These are phyloP conservation scores for Kodamaea leandrae DNA, from an alignment of 805 yeast genomes.

Conservation along the genomic window DNA sequence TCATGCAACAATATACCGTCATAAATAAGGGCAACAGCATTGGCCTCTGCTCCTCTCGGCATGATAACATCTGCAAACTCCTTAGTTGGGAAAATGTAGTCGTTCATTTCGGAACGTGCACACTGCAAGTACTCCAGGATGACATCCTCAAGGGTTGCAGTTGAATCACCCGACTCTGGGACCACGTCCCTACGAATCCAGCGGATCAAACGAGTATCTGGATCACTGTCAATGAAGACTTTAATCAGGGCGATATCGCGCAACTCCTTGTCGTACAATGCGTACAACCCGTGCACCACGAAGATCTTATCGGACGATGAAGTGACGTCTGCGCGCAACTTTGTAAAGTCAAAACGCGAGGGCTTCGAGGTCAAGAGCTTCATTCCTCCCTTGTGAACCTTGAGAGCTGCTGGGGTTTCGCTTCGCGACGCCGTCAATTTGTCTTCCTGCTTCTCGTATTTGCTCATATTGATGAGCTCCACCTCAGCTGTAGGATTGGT, in stretches of 20 bases:
- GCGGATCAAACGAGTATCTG: constrained; percentile 79
- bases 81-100: constrained; percentile 65
- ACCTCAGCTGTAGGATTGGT: constrained; percentile 19
- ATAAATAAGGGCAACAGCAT: constrained; percentile 57
- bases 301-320: constrained; percentile 16
- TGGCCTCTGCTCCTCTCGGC: constrained; percentile 64
- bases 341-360: constrained; percentile 39
- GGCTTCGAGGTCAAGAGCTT: constrained; percentile 32
- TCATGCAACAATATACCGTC: constrained; percentile 56
- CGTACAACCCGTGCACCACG: constrained; percentile 76
- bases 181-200: constrained; percentile 56
- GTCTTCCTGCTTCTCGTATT: constrained; percentile 31
- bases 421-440: constrained; percentile 11
- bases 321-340: constrained; percentile 20
- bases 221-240: constrained; percentile 78
- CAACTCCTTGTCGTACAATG: constrained; percentile 61
- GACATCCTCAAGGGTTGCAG: constrained; percentile 32
- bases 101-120: constrained; percentile 65
- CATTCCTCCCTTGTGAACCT: constrained; percentile 23
- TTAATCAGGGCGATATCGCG: constrained; percentile 58
- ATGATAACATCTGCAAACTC: constrained; percentile 71
- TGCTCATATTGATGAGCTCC: constrained; percentile 45
- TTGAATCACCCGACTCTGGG: constrained; percentile 7
- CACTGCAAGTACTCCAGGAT: constrained; percentile 49
- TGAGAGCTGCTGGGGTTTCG: constrained; percentile 27